Base-by-base conservation (phyloP, 108 stramenopile species). In the Pseudonitzschia multiseries region DNA sequence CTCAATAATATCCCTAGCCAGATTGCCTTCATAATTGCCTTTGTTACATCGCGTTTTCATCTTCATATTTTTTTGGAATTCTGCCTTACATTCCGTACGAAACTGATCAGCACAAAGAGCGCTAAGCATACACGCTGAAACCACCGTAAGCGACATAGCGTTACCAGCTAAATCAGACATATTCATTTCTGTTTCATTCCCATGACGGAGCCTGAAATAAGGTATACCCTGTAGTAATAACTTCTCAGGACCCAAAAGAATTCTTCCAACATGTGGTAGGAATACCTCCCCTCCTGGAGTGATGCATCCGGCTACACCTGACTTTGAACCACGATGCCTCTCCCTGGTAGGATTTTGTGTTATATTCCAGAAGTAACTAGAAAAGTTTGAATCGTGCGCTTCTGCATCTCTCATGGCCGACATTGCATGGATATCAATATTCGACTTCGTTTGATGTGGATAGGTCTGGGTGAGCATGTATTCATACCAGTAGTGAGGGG, bases 121-220 rank as follows among this genome's bases (percentile, higher is more conserved):
- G 83, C 83, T 31, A 87, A 88, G 57, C 72, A 85, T 4, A 92
- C 36, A 36, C 2, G 36, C 36, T 6, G 36, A 36, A 36, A 36
- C 87, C 22, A 92, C 91, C 44, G 87, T 70, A 1, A 89, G 71
- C 51, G 80, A 80, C 91, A 92, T 92, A 14, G 91, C 91, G 68
- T 92, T 92, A 4, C 91, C 91, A 12, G 91, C 91, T 24, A 92
- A 60, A 75, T 92, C 91, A 22, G 81, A 79, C 15, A 92, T 75
- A 31, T 92, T 81, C 2, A 92, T 88, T 66, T 92, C 91, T 1
- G 87, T 86, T 78, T 92, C 91, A 40, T 87, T 84, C 15, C 84
- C 86, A 28, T 89, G 78, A 21, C 69, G 26, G 24, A 92, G 79
- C 10, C 88, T 71, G 28, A 86, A 92, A 60, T 77, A 92, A 21